Base-by-base conservation (phyloP, 2,329 filamentous ascomycete genomes). In the Ophiostoma tasmaniense region DNA sequence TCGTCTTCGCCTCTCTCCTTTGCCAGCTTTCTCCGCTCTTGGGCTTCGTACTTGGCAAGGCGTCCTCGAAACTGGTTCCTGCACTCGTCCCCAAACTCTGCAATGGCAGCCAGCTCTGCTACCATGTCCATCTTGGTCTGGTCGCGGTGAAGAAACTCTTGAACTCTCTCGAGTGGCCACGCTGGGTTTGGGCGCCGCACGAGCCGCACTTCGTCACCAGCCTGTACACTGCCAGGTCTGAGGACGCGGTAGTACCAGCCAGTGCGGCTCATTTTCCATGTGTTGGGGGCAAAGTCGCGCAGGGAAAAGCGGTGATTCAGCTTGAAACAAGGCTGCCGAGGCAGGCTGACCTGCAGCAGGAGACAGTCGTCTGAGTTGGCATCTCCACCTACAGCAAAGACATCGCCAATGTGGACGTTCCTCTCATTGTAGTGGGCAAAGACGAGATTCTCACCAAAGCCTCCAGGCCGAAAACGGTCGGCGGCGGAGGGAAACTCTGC, bases 241-340 rank as follows among this genome's bases (percentile, higher is more conserved):
- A 89, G 74, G 1, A 90, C 84, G 2, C 87, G 83, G 72, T 89
- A 89, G 74, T 89, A 85, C 87, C 87, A 90, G 0, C 88, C 88
- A 0, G 87, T 89, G 1, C 87, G 82, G 69, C 84, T 84, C 1
- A 79, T 79, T 71, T 82, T 80, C 76, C 85, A 87, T 0, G 85
- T 84, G 25, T 81, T 79, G 0, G 83, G 83, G 3, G 87, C 85
- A 76, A 90, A 89, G 71, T 87, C 84, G 73, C 85, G 85, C 11
- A 88, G 78, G 42, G 83, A 81, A 75, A 90, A 90, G 1, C 87
- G 85, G 73, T 89, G 87, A 74, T 90, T 90, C 10, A 90, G 81
- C 74, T 90, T 90, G 78, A 85, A 90, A 77, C 88, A 90, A 11
- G 88, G 88, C 72, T 87, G 83, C 20, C 88, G 81, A 0, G 87